phyloP scores from a whole-genome alignment of 1,284 basidiomycete species.

The Malassezia psittaci region DNA sequence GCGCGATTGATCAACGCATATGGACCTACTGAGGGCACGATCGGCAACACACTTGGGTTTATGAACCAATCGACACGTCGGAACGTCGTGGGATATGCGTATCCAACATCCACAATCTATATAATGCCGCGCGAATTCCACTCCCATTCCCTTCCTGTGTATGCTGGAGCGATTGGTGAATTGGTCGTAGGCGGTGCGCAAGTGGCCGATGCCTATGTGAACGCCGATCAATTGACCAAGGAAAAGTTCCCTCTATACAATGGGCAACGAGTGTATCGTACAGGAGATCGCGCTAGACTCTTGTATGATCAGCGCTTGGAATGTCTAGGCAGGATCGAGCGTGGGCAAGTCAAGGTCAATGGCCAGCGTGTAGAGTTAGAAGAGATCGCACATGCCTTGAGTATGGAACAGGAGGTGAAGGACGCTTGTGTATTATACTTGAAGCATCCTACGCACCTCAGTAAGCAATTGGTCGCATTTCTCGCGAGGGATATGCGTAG shows the following conservation, averaged over 20 bases:
- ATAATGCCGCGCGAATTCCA: conserved; percentile 21
- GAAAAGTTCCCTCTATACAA: conserved; percentile 31
- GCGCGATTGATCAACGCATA: conserved; percentile 42
- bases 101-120: conserved; percentile 29
- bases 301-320: conserved; percentile 34
- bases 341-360: conserved; percentile 44
- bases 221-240: conserved; percentile 30
- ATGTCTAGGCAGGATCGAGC: conserved; percentile 37
- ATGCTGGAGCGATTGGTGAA: conserved; percentile 35
- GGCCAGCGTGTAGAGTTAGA: conserved; percentile 46
- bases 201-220: conserved; percentile 40
- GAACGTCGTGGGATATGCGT: conserved; percentile 33
- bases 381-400: conserved; percentile 35
- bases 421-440: conserved; percentile 38
- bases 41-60: conserved; percentile 44
- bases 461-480: conserved; percentile 40
- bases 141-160: conserved; percentile 16
- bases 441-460: conserved; percentile 29
- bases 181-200: conserved; percentile 42
- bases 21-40: conserved; percentile 45
- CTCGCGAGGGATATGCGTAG: conserved; percentile 7
- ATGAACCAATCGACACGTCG: conserved; percentile 25
- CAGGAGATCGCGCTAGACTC: conserved; percentile 43
- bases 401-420: conserved; percentile 17
- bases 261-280: conserved; percentile 39